Conservation (phyloP, 2,329 filamentous ascomycete genomes). For the Clarireedia sp. region DNA sequence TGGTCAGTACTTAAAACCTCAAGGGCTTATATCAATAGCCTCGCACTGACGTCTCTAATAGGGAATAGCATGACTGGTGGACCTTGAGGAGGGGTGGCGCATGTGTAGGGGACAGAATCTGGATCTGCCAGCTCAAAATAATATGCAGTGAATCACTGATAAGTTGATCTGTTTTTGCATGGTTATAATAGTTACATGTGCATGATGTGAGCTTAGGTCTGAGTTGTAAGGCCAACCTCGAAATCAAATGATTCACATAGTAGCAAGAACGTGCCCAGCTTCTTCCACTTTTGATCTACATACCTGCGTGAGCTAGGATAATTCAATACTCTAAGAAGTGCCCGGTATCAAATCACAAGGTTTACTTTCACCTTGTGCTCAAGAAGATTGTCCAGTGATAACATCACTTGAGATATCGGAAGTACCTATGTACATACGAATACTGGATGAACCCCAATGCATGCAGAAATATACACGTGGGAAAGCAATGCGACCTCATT, state of each 20-base stretch:
- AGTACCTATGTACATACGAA: background rate
- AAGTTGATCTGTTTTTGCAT: background rate
- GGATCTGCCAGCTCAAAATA: background rate
- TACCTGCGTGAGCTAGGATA: background rate
- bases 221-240: background rate
- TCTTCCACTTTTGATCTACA: background rate
- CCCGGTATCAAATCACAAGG: background rate
- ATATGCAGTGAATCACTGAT: too few relatives aligned
- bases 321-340: background rate
- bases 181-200: background rate
- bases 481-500: constrained; percentile 5
- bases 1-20: too few relatives aligned
- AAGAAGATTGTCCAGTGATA: background rate
- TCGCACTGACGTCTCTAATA: background rate
- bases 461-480: constrained; percentile 1
- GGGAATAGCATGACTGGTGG: background rate
- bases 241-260: background rate
- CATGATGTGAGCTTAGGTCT: background rate
- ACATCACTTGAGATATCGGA: constrained; percentile 3
- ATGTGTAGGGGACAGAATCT: background rate
- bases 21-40: background rate
- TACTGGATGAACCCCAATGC: background rate
- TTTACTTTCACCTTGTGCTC: background rate
- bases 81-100: background rate
- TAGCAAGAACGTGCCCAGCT: constrained; percentile 1